Evolutionary conservation across 1,284 basidiomycete genomes (phyloP).

Genomic region (Malassezia slooffiae): DNA sequence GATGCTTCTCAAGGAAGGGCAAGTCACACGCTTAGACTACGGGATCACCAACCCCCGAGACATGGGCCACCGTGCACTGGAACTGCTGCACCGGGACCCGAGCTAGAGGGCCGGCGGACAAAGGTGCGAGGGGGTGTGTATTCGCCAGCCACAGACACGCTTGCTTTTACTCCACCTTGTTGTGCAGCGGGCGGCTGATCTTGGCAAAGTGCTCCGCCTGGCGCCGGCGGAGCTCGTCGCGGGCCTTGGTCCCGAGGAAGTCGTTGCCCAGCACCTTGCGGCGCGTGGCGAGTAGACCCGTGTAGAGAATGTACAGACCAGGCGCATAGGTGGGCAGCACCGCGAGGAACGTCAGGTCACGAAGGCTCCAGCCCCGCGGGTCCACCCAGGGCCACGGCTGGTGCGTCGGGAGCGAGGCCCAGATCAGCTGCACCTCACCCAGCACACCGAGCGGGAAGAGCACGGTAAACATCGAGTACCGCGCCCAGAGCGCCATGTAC

Average conservation of each 20-base stretch:
- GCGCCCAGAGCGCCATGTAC: conserved; percentile 33
- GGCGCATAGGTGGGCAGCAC: conserved; percentile 8
- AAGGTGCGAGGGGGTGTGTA: neutral
- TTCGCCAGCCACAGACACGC: neutral
- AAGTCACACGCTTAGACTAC: conserved; percentile 31
- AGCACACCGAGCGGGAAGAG: conserved; percentile 86
- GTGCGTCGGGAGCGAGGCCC: conserved; percentile 58
- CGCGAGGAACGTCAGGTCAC: conserved; percentile 10
- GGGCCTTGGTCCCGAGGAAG: conserved; percentile 13
- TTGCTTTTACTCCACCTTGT: neutral
- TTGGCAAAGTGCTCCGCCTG: conserved; percentile 1
- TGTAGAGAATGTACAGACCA: conserved; percentile 12
- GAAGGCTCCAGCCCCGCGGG: conserved; percentile 5
- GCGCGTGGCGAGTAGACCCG: conserved; percentile 9
- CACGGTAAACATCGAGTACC: conserved; percentile 73
- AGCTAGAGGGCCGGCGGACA: too few relatives aligned
- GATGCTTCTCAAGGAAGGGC: conserved; percentile 30
- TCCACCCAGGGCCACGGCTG: conserved; percentile 18
- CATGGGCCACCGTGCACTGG: conserved; percentile 21
- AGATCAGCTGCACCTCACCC: conserved; percentile 75
- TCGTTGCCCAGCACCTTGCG: conserved; percentile 17
- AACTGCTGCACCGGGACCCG: conserved; percentile 17
- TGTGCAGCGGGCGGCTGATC: neutral
- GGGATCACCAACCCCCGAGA: conserved; percentile 21
- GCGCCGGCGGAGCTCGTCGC: conserved; percentile 3